phyloP scores from a whole-genome alignment of 495 filamentous ascomycete genomes.

The Xylaria flabelliformis region DNA sequence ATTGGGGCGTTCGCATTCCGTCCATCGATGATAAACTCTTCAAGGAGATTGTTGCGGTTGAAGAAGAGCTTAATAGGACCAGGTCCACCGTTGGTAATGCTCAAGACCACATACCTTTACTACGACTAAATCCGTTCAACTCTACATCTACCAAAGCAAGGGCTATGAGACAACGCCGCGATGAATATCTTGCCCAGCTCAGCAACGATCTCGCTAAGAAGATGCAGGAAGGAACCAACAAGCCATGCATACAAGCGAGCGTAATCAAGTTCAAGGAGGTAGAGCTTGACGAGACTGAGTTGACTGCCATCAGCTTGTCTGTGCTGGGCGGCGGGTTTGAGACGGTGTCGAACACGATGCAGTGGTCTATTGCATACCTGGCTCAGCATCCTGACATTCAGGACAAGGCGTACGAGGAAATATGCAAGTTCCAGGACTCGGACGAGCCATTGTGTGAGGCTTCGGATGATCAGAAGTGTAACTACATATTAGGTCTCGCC shows the following conservation, averaged over 20 bases:
- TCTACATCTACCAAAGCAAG: conserved; percentile 57
- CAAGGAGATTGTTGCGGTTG: conserved; percentile 68
- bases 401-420: conserved; percentile 62
- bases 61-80: conserved; percentile 65
- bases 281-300: conserved; percentile 62
- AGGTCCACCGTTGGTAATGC: conserved; percentile 66
- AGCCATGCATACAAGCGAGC: conserved; percentile 70
- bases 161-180: conserved; percentile 64
- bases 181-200: conserved; percentile 62
- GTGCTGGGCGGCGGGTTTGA: conserved; percentile 69
- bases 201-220: conserved; percentile 61
- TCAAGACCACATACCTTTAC: conserved; percentile 68
- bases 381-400: conserved; percentile 66
- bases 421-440: conserved; percentile 58
- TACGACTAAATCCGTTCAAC: conserved; percentile 64
- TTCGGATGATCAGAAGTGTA: conserved; percentile 66
- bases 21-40: conserved; percentile 64
- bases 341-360: conserved; percentile 66
- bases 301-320: conserved; percentile 68
- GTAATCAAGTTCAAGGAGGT: conserved; percentile 67
- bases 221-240: conserved; percentile 64
- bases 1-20: conserved; percentile 66
- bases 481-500: conserved; percentile 64
- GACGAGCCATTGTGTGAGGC: conserved; percentile 62
- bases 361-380: conserved; percentile 67